Conservation (phyloP, 805 yeast species). For the Hemisphaericaspora nanyangensis region DNA sequence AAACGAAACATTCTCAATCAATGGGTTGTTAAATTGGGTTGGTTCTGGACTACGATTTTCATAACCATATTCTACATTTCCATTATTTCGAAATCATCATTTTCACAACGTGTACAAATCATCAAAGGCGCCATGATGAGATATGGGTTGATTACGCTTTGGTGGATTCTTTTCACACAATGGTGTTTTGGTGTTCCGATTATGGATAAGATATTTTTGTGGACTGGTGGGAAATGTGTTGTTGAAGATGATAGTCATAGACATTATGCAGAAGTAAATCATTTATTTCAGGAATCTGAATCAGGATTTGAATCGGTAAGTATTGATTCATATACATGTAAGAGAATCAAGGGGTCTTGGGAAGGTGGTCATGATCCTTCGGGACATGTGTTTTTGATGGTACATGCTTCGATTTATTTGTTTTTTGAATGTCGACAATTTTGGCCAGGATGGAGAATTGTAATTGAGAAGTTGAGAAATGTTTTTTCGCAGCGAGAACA, state of each 20-base stretch:
- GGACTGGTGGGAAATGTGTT: slow-evolving; percentile 80
- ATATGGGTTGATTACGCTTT: slow-evolving; percentile 54
- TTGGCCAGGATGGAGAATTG: slow-evolving; percentile 26
- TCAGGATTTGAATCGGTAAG: not conserved
- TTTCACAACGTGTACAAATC: slow-evolving; percentile 4
- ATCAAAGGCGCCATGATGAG: slow-evolving; percentile 28
- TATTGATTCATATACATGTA: slow-evolving; percentile 33
- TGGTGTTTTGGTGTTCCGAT: slow-evolving; percentile 82
- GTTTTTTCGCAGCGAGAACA: not conserved
- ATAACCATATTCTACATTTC: slow-evolving; percentile 20
- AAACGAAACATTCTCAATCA: slow-evolving; percentile 71
- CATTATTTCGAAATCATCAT: slow-evolving; percentile 7
- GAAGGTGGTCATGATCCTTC: slow-evolving; percentile 96
- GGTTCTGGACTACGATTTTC: slow-evolving; percentile 75
- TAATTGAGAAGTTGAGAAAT: slow-evolving; percentile 3
- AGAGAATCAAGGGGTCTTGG: slow-evolving; percentile 50
- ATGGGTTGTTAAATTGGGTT: slow-evolving; percentile 80
- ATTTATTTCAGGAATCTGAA: slow-evolving; percentile 1
- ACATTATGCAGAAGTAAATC: slow-evolving; percentile 2
- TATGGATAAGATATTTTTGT: slow-evolving; percentile 79
- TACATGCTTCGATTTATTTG: slow-evolving; percentile 61
- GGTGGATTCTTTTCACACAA: slow-evolving; percentile 89
- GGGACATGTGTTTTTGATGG: slow-evolving; percentile 83
- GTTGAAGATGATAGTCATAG: slow-evolving; percentile 14
- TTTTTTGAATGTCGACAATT: slow-evolving; percentile 55